Evolutionary conservation across 2,329 filamentous ascomycete species (phyloP).

Genomic region (Fusarium sp.): DNA sequence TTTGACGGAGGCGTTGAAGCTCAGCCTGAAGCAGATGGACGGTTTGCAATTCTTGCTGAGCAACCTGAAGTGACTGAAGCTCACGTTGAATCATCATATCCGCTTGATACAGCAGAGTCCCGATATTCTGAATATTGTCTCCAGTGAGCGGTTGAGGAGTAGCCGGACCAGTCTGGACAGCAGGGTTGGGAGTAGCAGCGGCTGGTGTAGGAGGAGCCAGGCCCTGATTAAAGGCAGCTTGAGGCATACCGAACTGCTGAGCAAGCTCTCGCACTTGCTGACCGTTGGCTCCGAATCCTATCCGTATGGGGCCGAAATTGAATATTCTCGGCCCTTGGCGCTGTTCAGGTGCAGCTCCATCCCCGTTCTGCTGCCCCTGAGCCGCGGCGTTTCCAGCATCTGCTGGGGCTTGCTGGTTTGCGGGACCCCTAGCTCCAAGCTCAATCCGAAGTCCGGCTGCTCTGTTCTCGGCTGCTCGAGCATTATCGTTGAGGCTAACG

Average conservation of each 20-base stretch:
- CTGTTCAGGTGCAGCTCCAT: slow-evolving; percentile 36
- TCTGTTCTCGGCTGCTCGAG: slow-evolving; percentile 44
- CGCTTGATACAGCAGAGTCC: slow-evolving; percentile 72
- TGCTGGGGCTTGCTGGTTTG: slow-evolving; percentile 41
- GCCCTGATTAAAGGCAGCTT: slow-evolving; percentile 42
- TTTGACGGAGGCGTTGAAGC: slow-evolving; percentile 72
- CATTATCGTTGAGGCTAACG: slow-evolving; percentile 60
- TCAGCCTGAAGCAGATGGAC: slow-evolving; percentile 77
- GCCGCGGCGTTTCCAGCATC: slow-evolving; percentile 32
- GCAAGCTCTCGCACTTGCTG: slow-evolving; percentile 75
- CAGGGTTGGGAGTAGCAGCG: slow-evolving; percentile 28
- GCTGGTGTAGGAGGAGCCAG: slow-evolving; percentile 30
- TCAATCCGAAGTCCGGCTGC: slow-evolving; percentile 48
- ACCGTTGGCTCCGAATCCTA: slow-evolving; percentile 81
- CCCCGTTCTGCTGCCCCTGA: slow-evolving; percentile 40
- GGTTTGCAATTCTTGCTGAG: slow-evolving; percentile 75
- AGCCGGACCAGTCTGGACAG: slow-evolving; percentile 26
- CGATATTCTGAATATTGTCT: slow-evolving; percentile 59
- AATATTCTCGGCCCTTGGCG: slow-evolving; percentile 68
- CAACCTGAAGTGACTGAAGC: slow-evolving; percentile 70
- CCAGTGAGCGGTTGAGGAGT: slow-evolving; percentile 39
- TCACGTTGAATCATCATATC: slow-evolving; percentile 78
- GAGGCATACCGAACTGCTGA: slow-evolving; percentile 68
- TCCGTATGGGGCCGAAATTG: slow-evolving; percentile 79
- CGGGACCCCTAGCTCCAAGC: slow-evolving; percentile 41